Evolutionary conservation across 164 flowering plant genomes (phyloP), one percentile per base, ranked within the genome.

Genomic region (Sedum album): DNA sequence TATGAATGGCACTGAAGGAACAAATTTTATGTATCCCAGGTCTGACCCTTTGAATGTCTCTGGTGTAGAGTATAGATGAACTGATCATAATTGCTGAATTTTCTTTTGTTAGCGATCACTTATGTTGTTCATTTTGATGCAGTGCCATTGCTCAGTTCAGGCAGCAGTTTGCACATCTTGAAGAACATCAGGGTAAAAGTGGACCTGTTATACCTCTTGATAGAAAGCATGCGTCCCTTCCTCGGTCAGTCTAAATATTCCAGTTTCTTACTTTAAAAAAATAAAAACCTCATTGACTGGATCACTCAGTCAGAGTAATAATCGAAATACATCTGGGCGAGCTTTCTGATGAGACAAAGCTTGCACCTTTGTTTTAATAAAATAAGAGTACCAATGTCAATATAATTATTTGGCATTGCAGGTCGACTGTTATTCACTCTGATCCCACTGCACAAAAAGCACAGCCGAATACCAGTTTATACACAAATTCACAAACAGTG

Each of bases 121-220:
- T 55, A 55, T 3, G 17, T 2, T 55, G 61, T 55, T 55, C 31
- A 17, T 26, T 25, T 55, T 55, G 31, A 55, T 55, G 1, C 83
- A 91, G 97, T 83, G 97, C 91, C 25, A 82, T 91, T 63, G 97
- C 86, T 70, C 93, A 91, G 74, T 89, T 91, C 71, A 80, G 85
- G 71, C 88, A 82, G 80, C 97, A 89, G 76, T 87, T 91, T 85
- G 90, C 90, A 26, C 84, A 91, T 83, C 93, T 91, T 18, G 97
- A 89, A 73, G 96, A 88, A 79, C 86, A 83, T 72, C 80, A 83
- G 70, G 91, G 88, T 66, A 88, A 88, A 86, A 81, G 81, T 76
- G 87, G 84, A 48, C 86, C 88, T 2, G 85, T 81, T 17, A 76
- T 86, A 68, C 93, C 93, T 1, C 82, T 81, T 6, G 96, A 88